Evolutionary conservation across 371 early-diverging fungal genomes (phyloP).

Genomic region (Parasitella parasitica): DNA sequence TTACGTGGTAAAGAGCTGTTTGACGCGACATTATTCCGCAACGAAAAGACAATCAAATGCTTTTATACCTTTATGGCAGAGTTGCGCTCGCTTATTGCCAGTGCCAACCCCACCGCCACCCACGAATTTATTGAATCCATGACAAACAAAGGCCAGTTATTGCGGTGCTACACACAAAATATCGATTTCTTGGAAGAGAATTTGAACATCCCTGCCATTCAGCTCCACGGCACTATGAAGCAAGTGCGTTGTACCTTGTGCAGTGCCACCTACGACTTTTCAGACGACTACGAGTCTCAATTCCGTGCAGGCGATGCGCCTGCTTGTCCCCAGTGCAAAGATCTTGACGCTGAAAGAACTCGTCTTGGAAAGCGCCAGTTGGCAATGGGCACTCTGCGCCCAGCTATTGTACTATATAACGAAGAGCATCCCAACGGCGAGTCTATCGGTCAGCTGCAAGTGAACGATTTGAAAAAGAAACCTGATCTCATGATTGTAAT

Average conservation of each 20-base stretch:
- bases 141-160: constrained; percentile 67
- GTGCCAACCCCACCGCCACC: constrained; percentile 80
- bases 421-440: constrained; percentile 93
- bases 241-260: constrained; percentile 86
- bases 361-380: constrained; percentile 74
- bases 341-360: constrained; percentile 53
- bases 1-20: constrained; percentile 94
- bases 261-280: constrained; percentile 61
- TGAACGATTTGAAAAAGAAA: constrained; percentile 64
- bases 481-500: constrained; percentile 95
- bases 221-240: constrained; percentile 91
- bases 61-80: constrained; percentile 96
- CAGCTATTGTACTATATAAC: constrained; percentile 97
- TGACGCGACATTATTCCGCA: constrained; percentile 88
- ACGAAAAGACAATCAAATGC: constrained; percentile 69
- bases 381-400: constrained; percentile 85
- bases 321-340: constrained; percentile 76
- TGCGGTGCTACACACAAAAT: constrained; percentile 97
- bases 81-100: constrained; percentile 72
- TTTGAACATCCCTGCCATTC: constrained; percentile 73
- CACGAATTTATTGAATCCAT: constrained; percentile 86
- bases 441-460: constrained; percentile 71
- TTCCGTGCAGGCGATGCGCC: constrained; percentile 78
- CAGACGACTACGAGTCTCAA: constrained; percentile 40
- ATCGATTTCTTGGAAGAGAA: constrained; percentile 93